Evolutionary conservation across 1,284 basidiomycete species (phyloP).

Genomic region (Ustilago curta): DNA sequence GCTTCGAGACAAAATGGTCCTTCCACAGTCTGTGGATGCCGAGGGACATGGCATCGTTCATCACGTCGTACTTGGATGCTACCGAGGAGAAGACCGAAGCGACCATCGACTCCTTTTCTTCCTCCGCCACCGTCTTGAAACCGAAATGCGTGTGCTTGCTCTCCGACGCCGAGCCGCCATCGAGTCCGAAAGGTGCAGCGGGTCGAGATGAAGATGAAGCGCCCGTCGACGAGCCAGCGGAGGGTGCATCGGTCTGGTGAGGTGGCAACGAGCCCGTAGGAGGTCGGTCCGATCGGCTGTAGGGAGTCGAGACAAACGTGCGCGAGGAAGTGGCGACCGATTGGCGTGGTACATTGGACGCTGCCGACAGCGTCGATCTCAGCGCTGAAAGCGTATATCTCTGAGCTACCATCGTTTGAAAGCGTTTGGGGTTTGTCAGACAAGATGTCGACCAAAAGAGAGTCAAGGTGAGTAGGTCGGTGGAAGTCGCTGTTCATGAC

Average conservation of each 20-base stretch:
- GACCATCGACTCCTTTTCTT: conserved; percentile 78
- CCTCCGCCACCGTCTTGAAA: conserved; percentile 85
- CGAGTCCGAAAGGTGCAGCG: conserved; percentile 16
- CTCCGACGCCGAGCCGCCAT: conserved; percentile 34
- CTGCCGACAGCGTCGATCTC: conserved; percentile 48
- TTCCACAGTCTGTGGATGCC: conserved; percentile 98
- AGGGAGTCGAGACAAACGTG: conserved; percentile 41
- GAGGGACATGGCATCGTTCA: conserved; percentile 98
- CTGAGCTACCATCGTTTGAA: conserved; percentile 36
- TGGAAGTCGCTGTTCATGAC: background rate
- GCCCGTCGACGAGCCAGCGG: conserved; percentile 11
- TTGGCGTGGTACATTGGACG: conserved; percentile 29
- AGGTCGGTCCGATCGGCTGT: conserved; percentile 41
- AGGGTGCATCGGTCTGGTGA: conserved; percentile 29
- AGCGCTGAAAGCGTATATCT: conserved; percentile 45
- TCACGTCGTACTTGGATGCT: conserved; percentile 93
- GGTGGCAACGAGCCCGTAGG: conserved; percentile 55
- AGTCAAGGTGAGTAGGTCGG: background rate
- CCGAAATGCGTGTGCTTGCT: conserved; percentile 80
- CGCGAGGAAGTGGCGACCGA: conserved; percentile 41
- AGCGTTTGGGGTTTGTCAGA: background rate
- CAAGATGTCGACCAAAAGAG: background rate
- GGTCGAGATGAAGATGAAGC: conserved; percentile 22
- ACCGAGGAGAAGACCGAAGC: conserved; percentile 95
- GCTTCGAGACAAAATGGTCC: conserved; percentile 82